A percentile compares a stretch with the other conserved stretches of the same genome.
phyloP scores from a whole-genome alignment of 2,329 filamentous ascomycete species.

The Neofusicoccum sp. region DNA sequence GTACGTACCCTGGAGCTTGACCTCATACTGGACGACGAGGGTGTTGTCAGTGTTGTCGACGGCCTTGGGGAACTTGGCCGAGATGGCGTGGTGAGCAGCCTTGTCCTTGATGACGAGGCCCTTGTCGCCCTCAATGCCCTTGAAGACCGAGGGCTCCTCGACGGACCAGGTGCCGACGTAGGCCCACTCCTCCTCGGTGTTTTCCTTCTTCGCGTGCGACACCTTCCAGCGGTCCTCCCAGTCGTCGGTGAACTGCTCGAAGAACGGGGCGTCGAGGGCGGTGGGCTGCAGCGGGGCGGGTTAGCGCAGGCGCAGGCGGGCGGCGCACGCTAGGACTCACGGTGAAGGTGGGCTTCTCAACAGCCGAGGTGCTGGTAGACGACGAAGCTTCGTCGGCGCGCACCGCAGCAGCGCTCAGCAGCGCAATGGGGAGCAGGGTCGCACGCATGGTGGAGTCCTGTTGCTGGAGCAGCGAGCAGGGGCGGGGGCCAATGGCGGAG shows the following conservation, averaged over 20 bases:
- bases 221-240: conserved; percentile 94
- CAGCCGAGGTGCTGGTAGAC: conserved; percentile 43
- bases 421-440: conserved; percentile 70
- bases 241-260: conserved; percentile 97
- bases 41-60: conserved; percentile 98
- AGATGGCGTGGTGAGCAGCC: conserved; percentile 98
- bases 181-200: conserved; percentile 86
- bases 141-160: conserved; percentile 87
- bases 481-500: conserved; percentile 14
- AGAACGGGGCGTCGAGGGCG: conserved; percentile 85
- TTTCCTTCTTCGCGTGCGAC: conserved; percentile 95
- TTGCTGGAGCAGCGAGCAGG: conserved; percentile 20
- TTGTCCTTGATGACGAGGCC: conserved; percentile 97
- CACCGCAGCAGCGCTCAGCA: conserved; percentile 72
- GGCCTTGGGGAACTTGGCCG: conserved; percentile 95
- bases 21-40: conserved; percentile 97
- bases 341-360: conserved; percentile 78
- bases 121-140: conserved; percentile 93
- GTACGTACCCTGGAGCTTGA: conserved; percentile 92
- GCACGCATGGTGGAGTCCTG: conserved; percentile 71
- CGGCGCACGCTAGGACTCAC: conserved; percentile 57
- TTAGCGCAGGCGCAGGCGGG: conserved; percentile 25
- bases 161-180: conserved; percentile 97
- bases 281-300: conserved; percentile 68
- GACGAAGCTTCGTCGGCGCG: conserved; percentile 64